phyloP scores from a whole-genome alignment of 1,139 yeast genomes.

The Zygosaccharomyces sapae region DNA sequence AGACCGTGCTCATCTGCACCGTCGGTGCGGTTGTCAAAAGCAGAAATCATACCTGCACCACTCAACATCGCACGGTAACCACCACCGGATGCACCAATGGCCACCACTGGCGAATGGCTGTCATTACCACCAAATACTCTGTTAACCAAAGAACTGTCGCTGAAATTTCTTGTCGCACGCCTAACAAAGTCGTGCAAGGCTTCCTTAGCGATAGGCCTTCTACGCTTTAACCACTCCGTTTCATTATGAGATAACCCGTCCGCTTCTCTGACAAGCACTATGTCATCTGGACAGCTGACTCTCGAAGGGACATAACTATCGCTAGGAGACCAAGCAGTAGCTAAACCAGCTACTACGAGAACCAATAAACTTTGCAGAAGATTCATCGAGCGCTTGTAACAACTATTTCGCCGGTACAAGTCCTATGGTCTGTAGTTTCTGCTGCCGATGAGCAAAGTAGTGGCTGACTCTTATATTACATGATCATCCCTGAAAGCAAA shows the following conservation, averaged over 20 bases:
- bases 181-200: constrained; percentile 55
- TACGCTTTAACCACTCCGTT: constrained; percentile 37
- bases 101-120: constrained; percentile 41
- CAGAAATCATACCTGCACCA: constrained; percentile 82
- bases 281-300: constrained; percentile 50
- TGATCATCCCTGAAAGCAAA: neutral
- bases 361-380: constrained; percentile 6
- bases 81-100: constrained; percentile 82
- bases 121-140: constrained; percentile 25
- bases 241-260: constrained; percentile 32
- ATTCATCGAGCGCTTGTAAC: neutral
- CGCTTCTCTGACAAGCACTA: constrained; percentile 41
- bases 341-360: constrained; percentile 2
- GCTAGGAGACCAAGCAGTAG: constrained; percentile 53
- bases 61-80: constrained; percentile 85
- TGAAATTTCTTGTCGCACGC: constrained; percentile 49
- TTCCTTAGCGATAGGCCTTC: constrained; percentile 52
- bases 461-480: neutral
- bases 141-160: constrained; percentile 43
- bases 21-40: constrained; percentile 66
- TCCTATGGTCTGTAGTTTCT: neutral
- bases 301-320: constrained; percentile 60
- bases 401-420: neutral
- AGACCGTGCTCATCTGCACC: constrained; percentile 57
- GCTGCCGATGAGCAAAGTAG: neutral